Evolutionary conservation across 306 rosid species (phyloP).

Genomic region (Macrotyloma uniflorum): DNA sequence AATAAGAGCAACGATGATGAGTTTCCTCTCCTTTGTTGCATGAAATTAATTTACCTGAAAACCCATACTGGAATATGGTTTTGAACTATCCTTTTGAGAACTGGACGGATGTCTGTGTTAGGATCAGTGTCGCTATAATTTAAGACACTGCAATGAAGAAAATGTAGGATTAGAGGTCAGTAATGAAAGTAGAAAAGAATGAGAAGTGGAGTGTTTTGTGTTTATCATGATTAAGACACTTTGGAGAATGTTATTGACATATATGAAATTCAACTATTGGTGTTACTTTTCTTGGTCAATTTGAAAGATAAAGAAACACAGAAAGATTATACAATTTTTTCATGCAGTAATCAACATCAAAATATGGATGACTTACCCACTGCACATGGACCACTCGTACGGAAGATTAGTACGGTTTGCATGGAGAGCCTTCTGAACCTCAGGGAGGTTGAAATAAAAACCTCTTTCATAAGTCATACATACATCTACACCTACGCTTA

Average conservation of each 20-base stretch:
- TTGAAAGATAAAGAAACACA: not conserved
- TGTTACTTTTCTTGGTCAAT: too few relatives aligned
- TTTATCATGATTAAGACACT: not conserved
- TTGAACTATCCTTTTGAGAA: constrained; percentile 69
- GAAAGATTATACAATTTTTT: not conserved
- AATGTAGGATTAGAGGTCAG: constrained; percentile 31
- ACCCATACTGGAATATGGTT: constrained; percentile 82
- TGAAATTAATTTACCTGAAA: constrained; percentile 70
- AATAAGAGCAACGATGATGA: not conserved
- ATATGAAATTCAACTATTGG: too few relatives aligned
- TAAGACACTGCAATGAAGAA: constrained; percentile 51
- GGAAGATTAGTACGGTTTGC: constrained; percentile 90
- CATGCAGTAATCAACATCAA: not conserved
- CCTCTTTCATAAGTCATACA: constrained; percentile 68
- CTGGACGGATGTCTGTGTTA: constrained; percentile 71
- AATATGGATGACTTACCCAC: constrained; percentile 51
- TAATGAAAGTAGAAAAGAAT: not conserved
- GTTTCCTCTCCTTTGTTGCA: not conserved
- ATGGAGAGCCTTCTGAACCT: constrained; percentile 92
- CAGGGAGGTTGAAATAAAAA: constrained; percentile 75
- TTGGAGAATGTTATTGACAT: not conserved
- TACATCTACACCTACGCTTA: constrained; percentile 79
- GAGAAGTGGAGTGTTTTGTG: not conserved
- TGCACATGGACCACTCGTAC: constrained; percentile 79
- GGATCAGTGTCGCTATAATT: constrained; percentile 67